Conservation (phyloP, 2,329 filamentous ascomycete genomes). For the Plenodomus biglobosus region DNA sequence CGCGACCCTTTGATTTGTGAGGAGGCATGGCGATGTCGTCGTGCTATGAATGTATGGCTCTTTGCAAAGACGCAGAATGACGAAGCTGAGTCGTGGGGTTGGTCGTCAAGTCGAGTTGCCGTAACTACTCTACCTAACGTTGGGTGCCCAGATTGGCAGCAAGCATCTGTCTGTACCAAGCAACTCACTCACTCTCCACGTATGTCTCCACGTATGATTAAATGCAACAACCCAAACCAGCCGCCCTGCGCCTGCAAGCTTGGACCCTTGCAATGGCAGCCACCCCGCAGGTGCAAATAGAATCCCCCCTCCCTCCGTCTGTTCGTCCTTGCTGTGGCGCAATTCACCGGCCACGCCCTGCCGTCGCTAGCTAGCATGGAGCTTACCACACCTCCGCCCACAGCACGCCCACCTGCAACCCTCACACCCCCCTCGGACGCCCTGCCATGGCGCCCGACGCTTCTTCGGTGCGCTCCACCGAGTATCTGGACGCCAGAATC, state of each 20-base stretch:
- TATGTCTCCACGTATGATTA: too few species aligned
- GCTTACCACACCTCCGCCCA: neutral
- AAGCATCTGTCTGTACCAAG: neutral
- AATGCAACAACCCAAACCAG: too few species aligned
- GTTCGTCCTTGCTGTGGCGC: conserved; percentile 22
- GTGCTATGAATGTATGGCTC: neutral
- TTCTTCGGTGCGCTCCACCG: conserved; percentile 28
- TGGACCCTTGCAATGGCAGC: conserved; percentile 7
- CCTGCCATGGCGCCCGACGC: conserved; percentile 33
- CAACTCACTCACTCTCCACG: too few species aligned
- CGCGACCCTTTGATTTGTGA: neutral
- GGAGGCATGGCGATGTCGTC: neutral
- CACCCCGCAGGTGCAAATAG: neutral
- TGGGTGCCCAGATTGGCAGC: too few species aligned
- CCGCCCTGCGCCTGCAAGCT: conserved; percentile 3
- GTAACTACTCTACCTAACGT: too few species aligned
- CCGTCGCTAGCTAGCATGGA: neutral
- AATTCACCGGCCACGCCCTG: conserved; percentile 6
- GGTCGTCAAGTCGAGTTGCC: too few species aligned
- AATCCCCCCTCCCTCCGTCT: conserved; percentile 2
- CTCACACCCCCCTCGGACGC: conserved; percentile 1
- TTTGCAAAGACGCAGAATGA: neutral
- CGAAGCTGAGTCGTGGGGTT: too few species aligned
- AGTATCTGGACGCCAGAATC: conserved; percentile 47
- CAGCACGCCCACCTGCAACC: conserved; percentile 2